Percentiles rank a stretch among this genome's conserved stretches.
These are phyloP conservation scores for Gillenia trifoliata DNA, from an alignment of 306 rosid genomes.

Conservation along the genomic window DNA sequence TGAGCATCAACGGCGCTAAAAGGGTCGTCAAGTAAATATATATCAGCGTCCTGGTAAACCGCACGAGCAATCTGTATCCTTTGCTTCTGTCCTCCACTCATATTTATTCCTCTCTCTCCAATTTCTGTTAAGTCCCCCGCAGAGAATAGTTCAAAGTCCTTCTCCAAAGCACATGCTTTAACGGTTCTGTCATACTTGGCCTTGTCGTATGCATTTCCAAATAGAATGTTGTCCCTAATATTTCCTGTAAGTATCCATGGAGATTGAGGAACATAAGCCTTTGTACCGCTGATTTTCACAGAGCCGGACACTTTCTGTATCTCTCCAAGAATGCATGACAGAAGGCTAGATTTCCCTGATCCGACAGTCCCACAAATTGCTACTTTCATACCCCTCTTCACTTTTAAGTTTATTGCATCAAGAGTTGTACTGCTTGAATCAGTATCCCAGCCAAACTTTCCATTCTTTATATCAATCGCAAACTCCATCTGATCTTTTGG, in stretches of 20 bases:
- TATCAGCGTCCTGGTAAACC: conserved; percentile 84
- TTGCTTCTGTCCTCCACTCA: conserved; percentile 99
- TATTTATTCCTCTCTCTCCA: conserved; percentile 94
- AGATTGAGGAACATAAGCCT: conserved; percentile 89
- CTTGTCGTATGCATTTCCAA: conserved; percentile 58
- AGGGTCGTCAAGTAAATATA: conserved; percentile 87
- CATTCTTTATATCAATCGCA: conserved; percentile 55
- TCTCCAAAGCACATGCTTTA: conserved; percentile 79
- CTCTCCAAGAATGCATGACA: conserved; percentile 73
- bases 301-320: conserved; percentile 65
- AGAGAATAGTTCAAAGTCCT: conserved; percentile 85
- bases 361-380: conserved; percentile 96
- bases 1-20: conserved; percentile 99
- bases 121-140: conserved; percentile 83
- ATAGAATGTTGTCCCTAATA: conserved; percentile 73
- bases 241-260: conserved; percentile 95
- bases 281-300: conserved; percentile 80
- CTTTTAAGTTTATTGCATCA: conserved; percentile 56
- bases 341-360: conserved; percentile 85
- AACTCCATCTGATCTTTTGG: conserved; percentile 52
- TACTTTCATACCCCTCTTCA: conserved; percentile 91
- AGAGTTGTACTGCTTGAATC: conserved; percentile 54
- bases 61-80: conserved; percentile 94
- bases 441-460: conserved; percentile 83
- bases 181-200: conserved; percentile 59